A percentile compares a stretch with the other conserved stretches of the same genome.
Conservation (phyloP, 768 basidiomycete genomes). For the Lactarius vividus region DNA sequence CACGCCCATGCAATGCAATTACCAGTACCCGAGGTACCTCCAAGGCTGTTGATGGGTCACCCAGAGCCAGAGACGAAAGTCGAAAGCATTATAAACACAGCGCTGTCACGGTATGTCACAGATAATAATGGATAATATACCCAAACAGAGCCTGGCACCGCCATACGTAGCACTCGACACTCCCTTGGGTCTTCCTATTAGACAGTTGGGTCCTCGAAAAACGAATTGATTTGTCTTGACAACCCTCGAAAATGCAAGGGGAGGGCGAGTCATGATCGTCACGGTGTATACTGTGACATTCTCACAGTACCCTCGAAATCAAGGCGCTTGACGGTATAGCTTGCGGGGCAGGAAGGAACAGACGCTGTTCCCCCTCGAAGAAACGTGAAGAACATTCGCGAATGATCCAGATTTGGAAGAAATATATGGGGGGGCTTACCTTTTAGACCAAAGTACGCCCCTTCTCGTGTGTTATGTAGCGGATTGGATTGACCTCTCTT, state of each 20-base stretch:
- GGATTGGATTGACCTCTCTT: conserved; percentile 2
- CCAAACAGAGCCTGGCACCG: neutral
- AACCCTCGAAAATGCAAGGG: neutral
- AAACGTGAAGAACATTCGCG: conserved; percentile 16
- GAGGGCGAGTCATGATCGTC: conserved; percentile 4
- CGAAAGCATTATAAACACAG: neutral
- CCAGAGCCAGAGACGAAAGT: conserved; percentile 1
- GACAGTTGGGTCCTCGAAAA: neutral
- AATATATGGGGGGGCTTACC: neutral
- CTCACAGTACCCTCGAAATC: conserved; percentile 14
- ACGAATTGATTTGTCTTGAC: neutral
- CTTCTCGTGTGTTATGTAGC: conserved; percentile 7
- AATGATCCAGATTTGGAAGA: conserved; percentile 1
- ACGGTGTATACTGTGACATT: conserved; percentile 12
- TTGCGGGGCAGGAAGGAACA: neutral
- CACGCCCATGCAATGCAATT: conserved; percentile 5
- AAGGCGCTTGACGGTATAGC: conserved; percentile 3
- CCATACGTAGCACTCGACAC: neutral
- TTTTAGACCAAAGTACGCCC: conserved; percentile 14
- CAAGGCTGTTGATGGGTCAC: neutral
- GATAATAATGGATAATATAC: conserved; percentile 6
- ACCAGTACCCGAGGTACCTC: conserved; percentile 3
- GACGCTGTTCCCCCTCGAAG: neutral
- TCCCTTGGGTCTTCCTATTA: neutral
- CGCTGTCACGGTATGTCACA: conserved; percentile 19